A percentile compares a stretch with the other conserved stretches of the same genome.
phyloP scores from a whole-genome alignment of 1,284 basidiomycete species.

The Trichosporon sp. region DNA sequence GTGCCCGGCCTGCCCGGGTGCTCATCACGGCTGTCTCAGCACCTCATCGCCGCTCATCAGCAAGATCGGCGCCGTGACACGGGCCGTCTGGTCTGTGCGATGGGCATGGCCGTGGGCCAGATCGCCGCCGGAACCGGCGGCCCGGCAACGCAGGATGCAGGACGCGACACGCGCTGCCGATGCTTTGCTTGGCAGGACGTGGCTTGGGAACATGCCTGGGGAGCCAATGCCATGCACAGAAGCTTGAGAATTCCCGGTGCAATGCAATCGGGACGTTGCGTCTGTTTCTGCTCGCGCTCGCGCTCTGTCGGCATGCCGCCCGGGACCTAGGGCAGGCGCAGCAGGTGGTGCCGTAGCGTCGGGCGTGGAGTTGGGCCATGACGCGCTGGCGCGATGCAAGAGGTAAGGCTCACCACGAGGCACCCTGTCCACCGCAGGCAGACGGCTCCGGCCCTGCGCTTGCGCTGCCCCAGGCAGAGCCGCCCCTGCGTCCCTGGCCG shows the following conservation, averaged over 20 bases:
- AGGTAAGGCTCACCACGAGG: neutral
- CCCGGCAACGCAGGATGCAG: too few relatives aligned
- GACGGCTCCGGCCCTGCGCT: neutral
- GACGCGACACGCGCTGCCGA: neutral
- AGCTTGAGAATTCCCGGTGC: neutral
- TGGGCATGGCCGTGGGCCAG: neutral
- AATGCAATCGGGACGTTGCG: neutral
- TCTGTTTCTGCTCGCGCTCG: too few relatives aligned
- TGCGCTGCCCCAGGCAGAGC: too few relatives aligned
- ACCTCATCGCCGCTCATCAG: neutral
- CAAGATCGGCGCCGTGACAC: neutral
- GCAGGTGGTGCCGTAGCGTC: neutral
- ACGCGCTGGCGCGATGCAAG: neutral
- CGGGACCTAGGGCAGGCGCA: neutral
- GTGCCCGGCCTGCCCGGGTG: neutral
- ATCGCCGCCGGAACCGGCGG: neutral
- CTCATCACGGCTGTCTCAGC: conserved; percentile 5
- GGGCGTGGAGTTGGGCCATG: neutral
- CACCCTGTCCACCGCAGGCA: neutral
- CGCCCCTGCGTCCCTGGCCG: neutral
- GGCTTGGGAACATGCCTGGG: neutral
- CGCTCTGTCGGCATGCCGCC: neutral
- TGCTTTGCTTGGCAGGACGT: neutral
- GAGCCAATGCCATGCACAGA: neutral
- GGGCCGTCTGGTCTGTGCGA: neutral